Evolutionary conservation across 352 stramenopile genomes (phyloP).

Genomic region (Phytophthora tentaculata): DNA sequence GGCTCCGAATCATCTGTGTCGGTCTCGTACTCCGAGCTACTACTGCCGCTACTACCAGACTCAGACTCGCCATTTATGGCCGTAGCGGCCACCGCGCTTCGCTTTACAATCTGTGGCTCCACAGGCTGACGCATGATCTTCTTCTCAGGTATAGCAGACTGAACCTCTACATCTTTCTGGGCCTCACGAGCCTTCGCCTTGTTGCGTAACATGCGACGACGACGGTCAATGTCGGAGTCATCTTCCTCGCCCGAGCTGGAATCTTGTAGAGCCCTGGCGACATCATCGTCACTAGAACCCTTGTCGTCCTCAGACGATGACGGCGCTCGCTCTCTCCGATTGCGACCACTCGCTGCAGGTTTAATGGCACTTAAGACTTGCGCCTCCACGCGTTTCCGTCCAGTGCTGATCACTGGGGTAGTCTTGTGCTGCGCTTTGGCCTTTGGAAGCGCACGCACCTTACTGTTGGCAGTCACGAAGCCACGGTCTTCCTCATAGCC

Average conservation of each 20-base stretch:
- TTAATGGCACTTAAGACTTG: conserved; percentile 46
- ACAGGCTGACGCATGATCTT: conserved; percentile 29
- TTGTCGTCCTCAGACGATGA: conserved; percentile 33
- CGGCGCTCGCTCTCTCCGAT: conserved; percentile 1
- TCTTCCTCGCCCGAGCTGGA: conserved; percentile 83
- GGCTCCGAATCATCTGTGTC: conserved; percentile 81
- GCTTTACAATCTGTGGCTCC: conserved; percentile 48
- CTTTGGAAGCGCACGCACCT: conserved; percentile 53
- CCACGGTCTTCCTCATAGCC: conserved; percentile 82
- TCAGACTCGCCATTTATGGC: conserved; percentile 32
- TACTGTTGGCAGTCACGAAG: conserved; percentile 74
- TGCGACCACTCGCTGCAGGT: conserved; percentile 18
- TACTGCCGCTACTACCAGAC: conserved; percentile 53
- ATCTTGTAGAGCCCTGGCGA: conserved; percentile 66
- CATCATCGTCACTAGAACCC: conserved; percentile 37
- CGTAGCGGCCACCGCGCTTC: conserved; percentile 10
- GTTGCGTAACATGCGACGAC: conserved; percentile 60
- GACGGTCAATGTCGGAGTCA: conserved; percentile 66
- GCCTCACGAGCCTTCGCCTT: conserved; percentile 47
- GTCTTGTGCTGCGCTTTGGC: conserved; percentile 32
- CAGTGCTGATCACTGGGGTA: conserved; percentile 21
- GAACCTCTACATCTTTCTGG: conserved; percentile 5
- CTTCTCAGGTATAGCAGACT: conserved; percentile 13
- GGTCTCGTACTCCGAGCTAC: conserved; percentile 81
- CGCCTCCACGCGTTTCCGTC: conserved; percentile 65